Conservation (phyloP, 768 basidiomycete genomes). For the Suillus plorans region DNA sequence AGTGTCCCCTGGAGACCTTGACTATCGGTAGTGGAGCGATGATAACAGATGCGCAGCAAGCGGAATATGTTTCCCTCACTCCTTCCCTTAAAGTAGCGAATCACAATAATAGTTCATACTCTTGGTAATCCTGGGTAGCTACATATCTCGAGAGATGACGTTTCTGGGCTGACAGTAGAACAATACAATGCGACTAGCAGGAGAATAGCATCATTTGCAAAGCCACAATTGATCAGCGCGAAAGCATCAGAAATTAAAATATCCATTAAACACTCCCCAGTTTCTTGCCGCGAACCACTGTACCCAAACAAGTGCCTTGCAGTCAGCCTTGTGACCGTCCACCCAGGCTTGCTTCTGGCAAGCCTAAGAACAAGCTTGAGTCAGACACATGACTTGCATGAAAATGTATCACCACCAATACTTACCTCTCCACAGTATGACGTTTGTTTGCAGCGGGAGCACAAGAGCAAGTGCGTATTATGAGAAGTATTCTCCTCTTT, state of each 20-base stretch:
- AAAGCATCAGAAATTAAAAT: not conserved
- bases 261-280: not conserved
- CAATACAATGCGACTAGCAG: no score
- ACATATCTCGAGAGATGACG: no score
- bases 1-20: no score
- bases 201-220: not conserved
- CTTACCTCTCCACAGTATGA: conserved; percentile 4
- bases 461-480: not conserved
- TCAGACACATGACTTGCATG: not conserved
- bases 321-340: not conserved
- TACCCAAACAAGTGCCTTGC: not conserved
- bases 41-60: no score
- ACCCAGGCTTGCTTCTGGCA: not conserved
- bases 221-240: no score
- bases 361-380: not conserved
- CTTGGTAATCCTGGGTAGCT: no score
- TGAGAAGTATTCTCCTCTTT: not conserved
- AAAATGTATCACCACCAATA: no score
- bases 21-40: no score
- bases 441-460: not conserved
- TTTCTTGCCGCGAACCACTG: not conserved
- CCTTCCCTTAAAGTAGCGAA: no score
- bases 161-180: no score
- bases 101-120: no score
- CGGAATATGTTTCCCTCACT: no score